These are phyloP conservation scores for Penicillium soppii DNA, from an alignment of 495 filamentous ascomycete species.

Conservation along the genomic window DNA sequence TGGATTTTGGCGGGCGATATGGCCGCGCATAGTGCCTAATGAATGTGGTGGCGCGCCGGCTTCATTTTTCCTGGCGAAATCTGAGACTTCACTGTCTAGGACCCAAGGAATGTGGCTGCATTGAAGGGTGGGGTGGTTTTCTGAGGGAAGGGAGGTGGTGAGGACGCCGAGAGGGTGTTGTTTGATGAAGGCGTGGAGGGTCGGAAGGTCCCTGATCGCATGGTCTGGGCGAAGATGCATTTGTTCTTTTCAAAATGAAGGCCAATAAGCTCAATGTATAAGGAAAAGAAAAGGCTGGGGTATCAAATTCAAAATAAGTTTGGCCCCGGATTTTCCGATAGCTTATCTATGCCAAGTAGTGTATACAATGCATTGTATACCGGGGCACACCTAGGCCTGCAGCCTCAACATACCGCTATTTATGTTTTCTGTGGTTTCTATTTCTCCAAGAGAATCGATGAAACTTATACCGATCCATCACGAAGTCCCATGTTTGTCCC, in stretches of 20 bases:
- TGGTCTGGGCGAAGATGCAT: slow-evolving; percentile 52
- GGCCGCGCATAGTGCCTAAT: slow-evolving; percentile 37
- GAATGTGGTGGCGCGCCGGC: neutral
- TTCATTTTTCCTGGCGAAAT: neutral
- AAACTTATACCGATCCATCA: slow-evolving; percentile 4
- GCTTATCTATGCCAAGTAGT: too few species aligned
- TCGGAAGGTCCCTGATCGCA: slow-evolving; percentile 36
- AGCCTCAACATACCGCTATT: too few species aligned
- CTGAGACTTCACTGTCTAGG: slow-evolving; percentile 28
- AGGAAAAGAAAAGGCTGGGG: neutral
- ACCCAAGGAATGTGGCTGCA: slow-evolving; percentile 52
- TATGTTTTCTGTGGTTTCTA: too few species aligned
- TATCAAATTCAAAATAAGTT: too few species aligned
- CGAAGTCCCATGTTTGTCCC: slow-evolving; percentile 1
- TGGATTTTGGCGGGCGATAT: slow-evolving; percentile 52
- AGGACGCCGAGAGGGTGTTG: slow-evolving; percentile 50
- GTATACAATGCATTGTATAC: too few species aligned
- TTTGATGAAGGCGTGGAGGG: slow-evolving; percentile 45
- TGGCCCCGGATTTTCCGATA: slow-evolving; percentile 8
- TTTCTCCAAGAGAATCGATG: too few species aligned
- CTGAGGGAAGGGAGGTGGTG: slow-evolving; percentile 47
- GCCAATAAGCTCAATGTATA: neutral
- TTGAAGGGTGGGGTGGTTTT: slow-evolving; percentile 39
- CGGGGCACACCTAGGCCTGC: too few species aligned
- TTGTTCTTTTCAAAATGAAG: neutral